Percentiles rank a stretch among this genome's conserved stretches.
Evolutionary conservation across 2,329 filamentous ascomycete species (phyloP).

Genomic region (Phialocephala sp.): DNA sequence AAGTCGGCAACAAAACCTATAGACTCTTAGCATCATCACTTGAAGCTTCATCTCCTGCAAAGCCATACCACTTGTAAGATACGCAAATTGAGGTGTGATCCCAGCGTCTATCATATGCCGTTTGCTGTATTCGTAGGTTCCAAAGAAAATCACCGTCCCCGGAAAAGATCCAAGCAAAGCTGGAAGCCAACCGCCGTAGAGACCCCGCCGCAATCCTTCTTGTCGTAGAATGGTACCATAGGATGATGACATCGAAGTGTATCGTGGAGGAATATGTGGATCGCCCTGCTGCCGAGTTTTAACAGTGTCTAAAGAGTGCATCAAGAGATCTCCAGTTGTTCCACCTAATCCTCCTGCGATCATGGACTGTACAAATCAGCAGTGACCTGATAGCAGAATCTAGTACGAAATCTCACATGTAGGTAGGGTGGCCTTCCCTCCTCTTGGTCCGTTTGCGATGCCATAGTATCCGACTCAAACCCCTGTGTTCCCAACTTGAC

Average conservation of each 20-base stretch:
- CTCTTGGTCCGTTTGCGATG: slow-evolving; percentile 48
- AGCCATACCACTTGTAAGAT: slow-evolving; percentile 77
- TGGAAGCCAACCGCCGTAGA: slow-evolving; percentile 93
- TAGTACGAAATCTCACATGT: slow-evolving; percentile 56
- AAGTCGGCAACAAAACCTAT: slow-evolving; percentile 90
- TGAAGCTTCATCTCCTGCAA: neutral
- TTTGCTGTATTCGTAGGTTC: slow-evolving; percentile 95
- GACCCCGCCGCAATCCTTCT: slow-evolving; percentile 82
- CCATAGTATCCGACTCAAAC: slow-evolving; percentile 37
- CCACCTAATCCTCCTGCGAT: slow-evolving; percentile 92
- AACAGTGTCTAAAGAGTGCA: slow-evolving; percentile 98
- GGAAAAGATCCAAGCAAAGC: slow-evolving; percentile 92
- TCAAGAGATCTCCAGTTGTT: slow-evolving; percentile 92
- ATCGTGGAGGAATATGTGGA: slow-evolving; percentile 89
- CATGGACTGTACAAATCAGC: slow-evolving; percentile 71
- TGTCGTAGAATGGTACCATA: slow-evolving; percentile 94
- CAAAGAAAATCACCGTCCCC: slow-evolving; percentile 94
- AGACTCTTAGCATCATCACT: slow-evolving; percentile 19
- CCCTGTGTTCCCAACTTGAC: slow-evolving; percentile 37
- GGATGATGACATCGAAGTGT: slow-evolving; percentile 86
- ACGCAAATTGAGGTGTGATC: slow-evolving; percentile 81
- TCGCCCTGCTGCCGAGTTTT: slow-evolving; percentile 98
- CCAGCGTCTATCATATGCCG: slow-evolving; percentile 84
- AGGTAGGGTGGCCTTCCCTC: slow-evolving; percentile 66
- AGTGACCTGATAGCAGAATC: slow-evolving; percentile 21